Base-by-base conservation (phyloP, 176 grass and related monocot species). In the Alloteropsis semialata region DNA sequence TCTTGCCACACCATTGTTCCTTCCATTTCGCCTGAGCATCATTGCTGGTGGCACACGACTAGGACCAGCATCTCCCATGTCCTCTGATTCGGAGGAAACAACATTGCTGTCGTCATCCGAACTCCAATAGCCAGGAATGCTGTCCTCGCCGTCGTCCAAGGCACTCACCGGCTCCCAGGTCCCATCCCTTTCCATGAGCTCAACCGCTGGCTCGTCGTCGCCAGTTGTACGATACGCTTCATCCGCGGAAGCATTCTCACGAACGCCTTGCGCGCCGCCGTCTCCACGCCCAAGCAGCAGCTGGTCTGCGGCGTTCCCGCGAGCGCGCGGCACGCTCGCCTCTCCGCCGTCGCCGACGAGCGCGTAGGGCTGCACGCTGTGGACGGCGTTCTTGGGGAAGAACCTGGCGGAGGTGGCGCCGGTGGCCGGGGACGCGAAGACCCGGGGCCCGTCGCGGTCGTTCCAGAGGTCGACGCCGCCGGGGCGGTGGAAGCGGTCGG, bases 401-500 rank as follows among this genome's bases (percentile, higher is more conserved):
- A 98, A 95, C 44, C 96, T 87, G 21, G 87, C 89, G 10, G 96
- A 95, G 41, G 88, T 39, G 38, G 67, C 60, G 46, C 70, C 86
- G 14, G 83, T 84, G 57, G 34, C 80, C 41, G 84, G 89, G 9
- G 75, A 82, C 46, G 69, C 87, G 68, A 95, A 98, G 12, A 98
- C 82, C 87, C 82, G 87, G 27, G 96, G 92, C 19, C 92, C 96
- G 79, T 98, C 96, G 65, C 75, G 82, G 75, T 98, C 92, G 84
- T 91, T 98, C 96, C 96, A 98, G 84, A 95, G 92, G 85, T 98
- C 96, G 59, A 98, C 85, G 49, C 96, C 93, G 10, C 96, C 89
- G 53, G 91, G 91, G 22, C 85, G 87, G 60, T 95, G 92, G 88
- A 98, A 98, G 4, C 96, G 92, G 87, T 98, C 96, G 12, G 96